Base-by-base conservation (phyloP, 768 basidiomycete genomes). In the Amanita exitialis region DNA sequence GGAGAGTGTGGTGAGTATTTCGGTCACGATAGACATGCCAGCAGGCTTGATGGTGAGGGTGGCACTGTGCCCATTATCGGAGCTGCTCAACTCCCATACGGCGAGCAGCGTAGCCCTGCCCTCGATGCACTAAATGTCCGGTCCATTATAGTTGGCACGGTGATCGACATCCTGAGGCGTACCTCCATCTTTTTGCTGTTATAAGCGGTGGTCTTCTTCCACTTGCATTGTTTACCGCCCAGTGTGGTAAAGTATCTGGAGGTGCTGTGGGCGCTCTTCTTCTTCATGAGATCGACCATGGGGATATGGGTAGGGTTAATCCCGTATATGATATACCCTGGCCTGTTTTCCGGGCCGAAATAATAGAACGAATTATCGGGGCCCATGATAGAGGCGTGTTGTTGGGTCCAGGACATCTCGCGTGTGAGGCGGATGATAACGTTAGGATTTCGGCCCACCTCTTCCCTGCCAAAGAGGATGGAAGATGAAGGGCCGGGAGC, bases 181-280 rank as follows among this genome's bases (percentile, higher is more conserved):
- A 86, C 86, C 80, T 89, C 86, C 77, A 87, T 80, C 71, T 30
- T 74, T 66, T 10, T 58, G 30, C 20, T 9, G 3, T 16, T 10
- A 45, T 84, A 3, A 23, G 23, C 4, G 23, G 23, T 23, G 23
- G 23, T 70, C 62, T 76, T 70, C 62, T 76, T 81, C 89, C 89
- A 91, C 64, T 88, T 91, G 65, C 78, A 81, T 46, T 83, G 78
- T 53, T 69, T 77, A 36, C 83, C 82, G 57, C 76, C 80, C 58
- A 80, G 82, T 9, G 80, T 76, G 44, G 74, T 76, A 63, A 90
- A 91, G 64, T 87, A 89, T 47, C 83, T 75, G 27, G 86, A 88
- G 84, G 73, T 65, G 74, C 80, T 85, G 12, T 68, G 69, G 32
- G 80, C 77, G 53, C 71, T 74, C 57, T 79, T 83, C 55, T 79